Evolutionary conservation across 805 yeast genomes (phyloP), one percentile per base, ranked within the genome.

Genomic region (Saturnispora diversa): DNA sequence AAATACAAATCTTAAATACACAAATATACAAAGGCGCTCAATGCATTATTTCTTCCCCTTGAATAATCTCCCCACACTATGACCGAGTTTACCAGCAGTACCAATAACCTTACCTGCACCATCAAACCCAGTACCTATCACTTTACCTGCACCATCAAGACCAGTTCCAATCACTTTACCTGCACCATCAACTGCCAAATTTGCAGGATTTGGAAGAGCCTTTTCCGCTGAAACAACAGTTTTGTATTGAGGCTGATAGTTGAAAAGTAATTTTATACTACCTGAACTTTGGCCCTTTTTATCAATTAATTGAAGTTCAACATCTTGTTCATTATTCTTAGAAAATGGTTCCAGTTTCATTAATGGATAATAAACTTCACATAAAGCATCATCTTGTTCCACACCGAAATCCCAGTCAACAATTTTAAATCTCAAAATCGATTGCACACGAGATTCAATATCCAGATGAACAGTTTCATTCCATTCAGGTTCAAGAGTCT

Each of bases 331-430:
- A 20, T 72, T 70, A 15, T 49, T 46, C 22, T 66, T 64, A 5
- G 61, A 53, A 39, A 70, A 67, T 4, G 87, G 84, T 47, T 77
- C 76, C 15, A 88, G 64, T 11, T 75, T 74, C 0, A 73, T 58
- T 43, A 90, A 63, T 9, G 74, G 70, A 42, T 87, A 56, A 17
- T 55, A 50, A 8, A 77, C 84, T 24, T 65, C 66, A 42, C 97
- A 95, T 41, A 92, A 68, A 47, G 69, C 66, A 60, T 92, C 99
- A 60, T 92, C 90, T 45, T 74, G 75, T 44, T 79, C 86, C 34
- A 85, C 78, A 50, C 95, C 95, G 48, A 90, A 75, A 62, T 92
- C 99, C 96, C 97, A 90, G 58, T 92, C 99, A 54, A 56, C 70
- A 12, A 84, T 75, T 42, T 69, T 73, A 41, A 84, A 67, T 42